These are phyloP conservation scores for Phylloporus gajari DNA, from an alignment of 1,284 basidiomycete species.

Conservation along the genomic window DNA sequence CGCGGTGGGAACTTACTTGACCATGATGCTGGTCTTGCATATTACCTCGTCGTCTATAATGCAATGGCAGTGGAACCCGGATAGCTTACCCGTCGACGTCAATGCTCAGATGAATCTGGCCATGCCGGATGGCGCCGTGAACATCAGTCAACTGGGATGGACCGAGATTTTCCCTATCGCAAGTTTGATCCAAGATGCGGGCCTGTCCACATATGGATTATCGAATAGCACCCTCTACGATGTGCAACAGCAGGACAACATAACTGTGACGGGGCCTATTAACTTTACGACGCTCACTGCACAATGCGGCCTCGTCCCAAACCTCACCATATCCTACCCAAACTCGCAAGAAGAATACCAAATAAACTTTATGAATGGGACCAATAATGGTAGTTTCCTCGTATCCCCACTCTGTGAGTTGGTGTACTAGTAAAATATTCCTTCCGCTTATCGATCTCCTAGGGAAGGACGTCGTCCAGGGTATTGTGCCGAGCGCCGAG, in stretches of 20 bases:
- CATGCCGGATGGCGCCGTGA: neutral
- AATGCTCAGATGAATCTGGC: neutral
- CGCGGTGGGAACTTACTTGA: constrained; percentile 18
- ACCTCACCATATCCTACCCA: neutral
- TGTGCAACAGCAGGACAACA: neutral
- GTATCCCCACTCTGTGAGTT: neutral
- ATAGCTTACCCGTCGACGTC: neutral
- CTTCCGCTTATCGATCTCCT: too few species aligned
- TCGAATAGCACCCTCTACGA: neutral
- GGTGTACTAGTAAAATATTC: neutral
- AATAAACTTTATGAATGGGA: neutral
- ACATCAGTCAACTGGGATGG: neutral
- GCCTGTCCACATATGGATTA: too few species aligned
- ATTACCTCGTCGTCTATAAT: constrained; percentile 35
- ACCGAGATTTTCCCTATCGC: neutral
- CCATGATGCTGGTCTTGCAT: constrained; percentile 23
- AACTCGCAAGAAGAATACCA: neutral
- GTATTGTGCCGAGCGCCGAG: too few species aligned
- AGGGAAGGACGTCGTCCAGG: neutral
- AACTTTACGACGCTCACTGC: neutral
- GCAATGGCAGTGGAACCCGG: constrained; percentile 26
- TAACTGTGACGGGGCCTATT: neutral
- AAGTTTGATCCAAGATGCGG: too few species aligned
- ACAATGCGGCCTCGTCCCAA: neutral
- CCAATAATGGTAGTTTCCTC: neutral